Percentiles rank a stretch among this genome's conserved stretches.
phyloP scores from a whole-genome alignment of 345 rosid genomes.

The Heritiera fomes region DNA sequence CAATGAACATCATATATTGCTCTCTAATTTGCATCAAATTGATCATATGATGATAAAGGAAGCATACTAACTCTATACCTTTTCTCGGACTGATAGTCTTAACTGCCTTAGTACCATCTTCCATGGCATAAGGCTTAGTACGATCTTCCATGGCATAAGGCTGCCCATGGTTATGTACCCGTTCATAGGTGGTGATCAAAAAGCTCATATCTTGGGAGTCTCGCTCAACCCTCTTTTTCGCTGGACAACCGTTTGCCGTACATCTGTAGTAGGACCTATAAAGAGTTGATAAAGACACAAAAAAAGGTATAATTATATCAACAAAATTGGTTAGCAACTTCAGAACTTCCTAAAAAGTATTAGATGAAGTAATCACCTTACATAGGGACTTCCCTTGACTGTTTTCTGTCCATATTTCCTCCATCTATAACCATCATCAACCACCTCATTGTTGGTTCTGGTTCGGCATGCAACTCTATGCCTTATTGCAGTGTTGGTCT shows the following conservation, averaged over 20 bases:
- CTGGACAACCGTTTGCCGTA: neutral
- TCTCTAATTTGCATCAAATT: neutral
- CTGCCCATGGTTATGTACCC: neutral
- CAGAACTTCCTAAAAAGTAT: neutral
- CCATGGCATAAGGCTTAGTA: neutral
- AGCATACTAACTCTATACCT: neutral
- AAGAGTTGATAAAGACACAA: neutral
- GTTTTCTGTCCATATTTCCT: neutral
- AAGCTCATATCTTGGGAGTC: conserved; percentile 5
- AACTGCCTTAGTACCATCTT: neutral
- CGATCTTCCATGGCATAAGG: neutral
- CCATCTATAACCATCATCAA: conserved; percentile 6
- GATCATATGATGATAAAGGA: neutral
- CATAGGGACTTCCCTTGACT: neutral
- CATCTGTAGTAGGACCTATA: conserved; percentile 12
- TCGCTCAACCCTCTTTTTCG: neutral
- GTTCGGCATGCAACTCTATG: neutral
- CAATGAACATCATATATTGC: neutral
- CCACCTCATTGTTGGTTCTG: neutral
- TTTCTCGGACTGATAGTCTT: neutral
- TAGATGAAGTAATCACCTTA: conserved; percentile 15
- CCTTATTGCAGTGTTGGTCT: neutral
- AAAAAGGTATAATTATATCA: neutral
- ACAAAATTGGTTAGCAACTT: neutral
- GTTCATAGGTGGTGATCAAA: neutral